Percentiles rank a stretch among this genome's conserved stretches.
Conservation (phyloP, 1,139 yeast species). For the Sugiyamaella sp. region DNA sequence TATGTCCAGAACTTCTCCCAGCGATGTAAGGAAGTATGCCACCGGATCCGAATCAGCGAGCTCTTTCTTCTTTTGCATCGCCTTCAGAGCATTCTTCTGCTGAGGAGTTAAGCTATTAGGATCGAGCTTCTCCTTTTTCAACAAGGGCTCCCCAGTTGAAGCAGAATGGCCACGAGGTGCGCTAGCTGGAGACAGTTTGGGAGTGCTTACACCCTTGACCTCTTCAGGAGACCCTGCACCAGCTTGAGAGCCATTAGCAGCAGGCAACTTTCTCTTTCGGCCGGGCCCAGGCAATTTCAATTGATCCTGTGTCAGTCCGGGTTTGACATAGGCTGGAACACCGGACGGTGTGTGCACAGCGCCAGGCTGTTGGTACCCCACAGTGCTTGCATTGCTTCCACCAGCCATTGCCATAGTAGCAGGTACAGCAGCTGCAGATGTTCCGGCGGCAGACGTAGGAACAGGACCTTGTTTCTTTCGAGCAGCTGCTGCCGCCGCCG, state of each 20-base stretch:
- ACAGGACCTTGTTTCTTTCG: slow-evolving; percentile 13
- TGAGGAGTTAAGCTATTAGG: slow-evolving; percentile 22
- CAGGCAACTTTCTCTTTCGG: slow-evolving; percentile 35
- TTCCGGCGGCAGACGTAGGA: not conserved
- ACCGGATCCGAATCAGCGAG: slow-evolving; percentile 36
- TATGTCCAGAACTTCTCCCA: slow-evolving; percentile 38
- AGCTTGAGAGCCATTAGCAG: slow-evolving; percentile 25
- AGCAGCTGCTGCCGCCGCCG: slow-evolving; percentile 16
- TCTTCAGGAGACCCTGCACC: slow-evolving; percentile 32
- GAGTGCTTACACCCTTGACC: slow-evolving; percentile 20
- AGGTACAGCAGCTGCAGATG: slow-evolving; percentile 5
- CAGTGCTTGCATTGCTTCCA: slow-evolving; percentile 35
- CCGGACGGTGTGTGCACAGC: slow-evolving; percentile 34
- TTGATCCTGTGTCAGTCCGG: slow-evolving; percentile 38
- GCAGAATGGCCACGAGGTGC: slow-evolving; percentile 16
- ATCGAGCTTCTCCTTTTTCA: slow-evolving; percentile 36
- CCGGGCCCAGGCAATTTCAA: slow-evolving; percentile 35
- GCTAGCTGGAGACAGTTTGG: slow-evolving; percentile 20
- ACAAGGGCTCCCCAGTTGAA: slow-evolving; percentile 27
- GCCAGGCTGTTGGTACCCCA: slow-evolving; percentile 4
- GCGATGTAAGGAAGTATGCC: slow-evolving; percentile 35
- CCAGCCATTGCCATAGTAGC: slow-evolving; percentile 20
- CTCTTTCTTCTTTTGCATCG: slow-evolving; percentile 33
- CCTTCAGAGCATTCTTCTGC: slow-evolving; percentile 28
- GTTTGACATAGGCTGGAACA: slow-evolving; percentile 36